Evolutionary conservation across 2,329 filamentous ascomycete genomes (phyloP).

Genomic region (Talaromyces sp.): DNA sequence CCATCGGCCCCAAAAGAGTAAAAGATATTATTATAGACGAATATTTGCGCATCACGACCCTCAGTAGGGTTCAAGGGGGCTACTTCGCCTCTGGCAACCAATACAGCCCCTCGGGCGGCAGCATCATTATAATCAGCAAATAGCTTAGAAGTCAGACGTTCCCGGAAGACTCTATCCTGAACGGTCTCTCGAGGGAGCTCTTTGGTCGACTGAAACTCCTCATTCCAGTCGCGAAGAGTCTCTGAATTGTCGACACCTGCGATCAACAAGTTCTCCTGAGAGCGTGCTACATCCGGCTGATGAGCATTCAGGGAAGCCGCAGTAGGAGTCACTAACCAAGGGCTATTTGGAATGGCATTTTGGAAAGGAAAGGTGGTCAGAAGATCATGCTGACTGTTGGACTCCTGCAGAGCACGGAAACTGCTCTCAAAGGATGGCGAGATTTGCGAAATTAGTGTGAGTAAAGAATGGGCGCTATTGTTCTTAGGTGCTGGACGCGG

Average conservation of each 20-base stretch:
- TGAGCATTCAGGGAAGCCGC: conserved; percentile 63
- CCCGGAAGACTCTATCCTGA: conserved; percentile 92
- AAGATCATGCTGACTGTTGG: conserved; percentile 80
- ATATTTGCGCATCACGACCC: conserved; percentile 88
- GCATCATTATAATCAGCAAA: conserved; percentile 98
- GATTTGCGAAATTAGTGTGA: conserved; percentile 71
- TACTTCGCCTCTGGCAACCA: conserved; percentile 90
- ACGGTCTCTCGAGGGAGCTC: conserved; percentile 91
- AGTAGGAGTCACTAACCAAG: conserved; percentile 78
- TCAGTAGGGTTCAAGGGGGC: conserved; percentile 93
- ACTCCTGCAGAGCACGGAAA: conserved; percentile 76
- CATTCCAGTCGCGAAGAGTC: conserved; percentile 95
- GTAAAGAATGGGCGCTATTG: conserved; percentile 75
- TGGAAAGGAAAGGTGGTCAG: conserved; percentile 92
- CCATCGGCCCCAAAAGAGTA: conserved; percentile 98
- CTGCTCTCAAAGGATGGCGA: conserved; percentile 77
- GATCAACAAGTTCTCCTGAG: conserved; percentile 88
- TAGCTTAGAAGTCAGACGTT: conserved; percentile 88
- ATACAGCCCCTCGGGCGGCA: conserved; percentile 81
- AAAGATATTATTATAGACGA: conserved; percentile 99
- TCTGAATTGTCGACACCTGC: conserved; percentile 90
- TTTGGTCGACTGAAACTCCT: conserved; percentile 95
- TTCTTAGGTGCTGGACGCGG: conserved; percentile 76
- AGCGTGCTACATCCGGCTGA: conserved; percentile 76
- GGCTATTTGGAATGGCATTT: conserved; percentile 85